Base-by-base conservation (phyloP, 2,329 filamentous ascomycete genomes). In the Trichoderma asperellum region DNA sequence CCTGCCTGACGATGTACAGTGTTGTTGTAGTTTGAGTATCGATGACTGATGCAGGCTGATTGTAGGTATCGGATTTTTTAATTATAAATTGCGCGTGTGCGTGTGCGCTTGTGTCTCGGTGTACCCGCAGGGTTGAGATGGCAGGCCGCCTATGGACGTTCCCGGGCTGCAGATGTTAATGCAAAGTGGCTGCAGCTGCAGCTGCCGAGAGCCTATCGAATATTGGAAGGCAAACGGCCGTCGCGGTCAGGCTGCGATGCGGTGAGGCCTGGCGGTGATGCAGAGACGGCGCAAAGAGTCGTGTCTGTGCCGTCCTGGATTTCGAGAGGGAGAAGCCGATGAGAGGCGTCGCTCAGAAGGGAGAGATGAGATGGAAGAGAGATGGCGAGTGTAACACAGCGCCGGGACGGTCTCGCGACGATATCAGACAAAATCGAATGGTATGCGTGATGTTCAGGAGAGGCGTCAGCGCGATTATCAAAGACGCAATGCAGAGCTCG, bases 211-310 rank as follows among this genome's bases (percentile, higher is more conserved):
- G 55, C 40, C 40, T 52, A 37, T 66, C 53, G 55, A 66, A 66
- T 49, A 24, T 24, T 24, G 24, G 24, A 16, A 40, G 67, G 24
- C 16, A 43, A 6, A 53, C 21, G n/a, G 49, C 47, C 67, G 52
- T 58, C 67, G 67, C 47, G 55, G 55, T 43, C 59, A 37, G 67
- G 67, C 37, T 52, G 66, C 55, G 66, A 61, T 62, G 66, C 66
- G 66, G 66, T 68, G 66, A 68, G 58, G 66, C 58, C 58, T 57
- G 32, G 58, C 57, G 58, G 32, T 43, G 40, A 52, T 68, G 57
- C 47, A 47, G 47, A 55, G 65, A 37, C 12, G 40, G 40, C 34
- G 52, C 21, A 27, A 18, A 27, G 37, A 59, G 58, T 68, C 21
- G 40, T 53, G 43, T 58, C 53, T 63, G 14, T 34, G 53, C n/a